Evolutionary conservation across 192 early-diverging fungal species (phyloP).

Genomic region (Funneliformis mosseae): DNA sequence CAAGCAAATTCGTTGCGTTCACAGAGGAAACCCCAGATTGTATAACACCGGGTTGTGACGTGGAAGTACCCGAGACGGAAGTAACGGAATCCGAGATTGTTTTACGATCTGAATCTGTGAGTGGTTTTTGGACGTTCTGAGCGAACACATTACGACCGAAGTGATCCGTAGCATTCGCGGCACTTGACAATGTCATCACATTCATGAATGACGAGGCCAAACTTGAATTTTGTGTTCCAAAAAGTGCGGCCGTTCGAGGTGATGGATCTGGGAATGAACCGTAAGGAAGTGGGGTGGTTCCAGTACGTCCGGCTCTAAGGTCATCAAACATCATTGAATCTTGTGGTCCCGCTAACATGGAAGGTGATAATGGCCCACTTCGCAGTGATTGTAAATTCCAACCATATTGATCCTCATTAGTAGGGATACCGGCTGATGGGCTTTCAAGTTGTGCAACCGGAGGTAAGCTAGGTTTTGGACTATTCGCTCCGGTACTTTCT

Average conservation of each 20-base stretch:
- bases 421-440: constrained; percentile 47
- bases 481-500: constrained; percentile 37
- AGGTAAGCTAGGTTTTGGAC: constrained; percentile 65
- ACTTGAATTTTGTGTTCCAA: constrained; percentile 7
- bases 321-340: constrained; percentile 40
- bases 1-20: background rate
- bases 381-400: constrained; percentile 69
- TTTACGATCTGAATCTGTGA: constrained; percentile 34
- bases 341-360: constrained; percentile 73
- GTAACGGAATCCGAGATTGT: constrained; percentile 20
- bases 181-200: background rate
- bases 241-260: constrained; percentile 32
- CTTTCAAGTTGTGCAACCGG: constrained; percentile 67
- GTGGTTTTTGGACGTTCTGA: background rate
- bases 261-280: constrained; percentile 33
- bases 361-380: constrained; percentile 74
- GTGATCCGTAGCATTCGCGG: background rate
- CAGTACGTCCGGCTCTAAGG: constrained; percentile 27
- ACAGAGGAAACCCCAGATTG: background rate
- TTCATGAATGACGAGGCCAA: constrained; percentile 33
- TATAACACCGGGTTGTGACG: background rate
- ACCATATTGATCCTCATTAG: constrained; percentile 41
- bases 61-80: background rate
- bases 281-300: constrained; percentile 23
- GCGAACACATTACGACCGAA: constrained; percentile 4